A percentile compares a stretch with the other conserved stretches of the same genome.
Conservation (phyloP, 148 eudicot genomes). For the Mesembryanthemum crystallinum region DNA sequence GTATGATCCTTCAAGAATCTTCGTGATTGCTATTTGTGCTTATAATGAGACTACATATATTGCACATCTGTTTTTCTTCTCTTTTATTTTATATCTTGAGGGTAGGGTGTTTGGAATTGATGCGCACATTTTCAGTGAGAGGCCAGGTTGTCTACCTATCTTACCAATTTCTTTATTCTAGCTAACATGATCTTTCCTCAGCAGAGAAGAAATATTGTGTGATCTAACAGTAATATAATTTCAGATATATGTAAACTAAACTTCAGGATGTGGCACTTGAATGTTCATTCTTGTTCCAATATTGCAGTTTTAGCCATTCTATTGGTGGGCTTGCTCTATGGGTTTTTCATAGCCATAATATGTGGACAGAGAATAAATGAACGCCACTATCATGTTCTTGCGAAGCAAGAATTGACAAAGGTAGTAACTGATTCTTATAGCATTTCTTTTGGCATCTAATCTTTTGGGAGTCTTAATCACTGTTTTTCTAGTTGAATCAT, state of each 20-base stretch:
- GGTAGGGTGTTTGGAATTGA: background rate
- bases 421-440: conserved; percentile 32
- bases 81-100: background rate
- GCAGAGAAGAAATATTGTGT: background rate
- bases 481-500: background rate
- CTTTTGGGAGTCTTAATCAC: background rate
- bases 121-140: background rate
- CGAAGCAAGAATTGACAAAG: conserved; percentile 98
- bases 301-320: conserved; percentile 84
- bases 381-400: conserved; percentile 97
- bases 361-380: conserved; percentile 96
- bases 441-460: background rate
- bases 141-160: background rate
- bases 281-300: background rate
- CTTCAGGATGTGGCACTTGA: conserved; percentile 4
- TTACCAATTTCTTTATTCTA: background rate
- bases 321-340: conserved; percentile 96
- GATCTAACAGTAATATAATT: background rate
- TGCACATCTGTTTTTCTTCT: background rate
- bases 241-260: background rate
- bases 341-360: conserved; percentile 95
- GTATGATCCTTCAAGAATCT: background rate
- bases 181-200: background rate
- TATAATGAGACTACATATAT: background rate
- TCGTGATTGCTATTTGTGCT: background rate